Conservation (phyloP, 2,329 filamentous ascomycete species). For the Talaromyces sp. region DNA sequence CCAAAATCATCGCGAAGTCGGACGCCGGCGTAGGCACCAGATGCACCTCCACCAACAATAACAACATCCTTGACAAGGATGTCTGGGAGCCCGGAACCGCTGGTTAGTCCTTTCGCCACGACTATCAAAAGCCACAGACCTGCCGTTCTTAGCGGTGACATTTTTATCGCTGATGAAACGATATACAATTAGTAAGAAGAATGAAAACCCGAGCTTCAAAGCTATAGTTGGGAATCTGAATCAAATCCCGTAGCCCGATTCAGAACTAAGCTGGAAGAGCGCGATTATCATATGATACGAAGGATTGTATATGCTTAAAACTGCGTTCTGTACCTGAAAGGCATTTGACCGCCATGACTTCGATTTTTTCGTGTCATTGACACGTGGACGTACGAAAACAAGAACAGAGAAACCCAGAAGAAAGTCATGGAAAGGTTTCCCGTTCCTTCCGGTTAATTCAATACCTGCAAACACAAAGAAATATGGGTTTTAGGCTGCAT, state of each 20-base stretch:
- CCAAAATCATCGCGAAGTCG: slow-evolving; percentile 27
- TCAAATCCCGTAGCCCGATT: too few relatives aligned
- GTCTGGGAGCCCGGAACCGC: slow-evolving; percentile 4
- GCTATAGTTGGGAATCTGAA: neutral
- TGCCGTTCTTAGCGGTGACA: neutral
- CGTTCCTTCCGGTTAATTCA: too few relatives aligned
- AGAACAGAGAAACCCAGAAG: too few relatives aligned
- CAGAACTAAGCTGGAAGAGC: neutral
- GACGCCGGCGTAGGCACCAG: slow-evolving; percentile 35
- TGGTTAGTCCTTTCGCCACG: neutral
- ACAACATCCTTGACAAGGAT: slow-evolving; percentile 30
- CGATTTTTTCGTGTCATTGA: neutral
- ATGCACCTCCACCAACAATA: slow-evolving; percentile 36
- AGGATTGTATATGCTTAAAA: neutral
- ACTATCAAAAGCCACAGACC: neutral
- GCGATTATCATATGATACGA: neutral
- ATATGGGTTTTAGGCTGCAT: too few relatives aligned
- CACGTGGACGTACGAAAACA: too few relatives aligned
- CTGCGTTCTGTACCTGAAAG: too few relatives aligned
- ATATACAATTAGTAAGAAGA: neutral
- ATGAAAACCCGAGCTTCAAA: neutral
- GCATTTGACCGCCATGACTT: neutral
- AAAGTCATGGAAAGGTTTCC: too few relatives aligned
- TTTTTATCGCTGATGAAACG: neutral
- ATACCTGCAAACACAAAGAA: too few relatives aligned